Evolutionary conservation across 164 flowering plant genomes (phyloP).

Genomic region (Houttuynia cordata): DNA sequence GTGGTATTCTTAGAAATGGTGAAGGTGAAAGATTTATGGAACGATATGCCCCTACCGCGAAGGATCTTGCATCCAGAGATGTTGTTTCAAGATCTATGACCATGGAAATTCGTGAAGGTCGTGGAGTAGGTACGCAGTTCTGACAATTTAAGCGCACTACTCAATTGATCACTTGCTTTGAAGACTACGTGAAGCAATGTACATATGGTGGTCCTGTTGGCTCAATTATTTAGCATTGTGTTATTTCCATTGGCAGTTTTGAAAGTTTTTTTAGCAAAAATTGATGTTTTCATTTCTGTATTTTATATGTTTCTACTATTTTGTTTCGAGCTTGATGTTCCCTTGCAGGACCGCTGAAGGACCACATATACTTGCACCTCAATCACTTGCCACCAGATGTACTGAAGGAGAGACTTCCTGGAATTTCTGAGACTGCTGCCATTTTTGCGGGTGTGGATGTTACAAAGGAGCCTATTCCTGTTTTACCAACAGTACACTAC

Average conservation of each 20-base stretch:
- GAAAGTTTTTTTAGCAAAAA: neutral
- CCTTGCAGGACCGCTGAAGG: constrained; percentile 24
- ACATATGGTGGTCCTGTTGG: no score
- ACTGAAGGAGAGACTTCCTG: constrained; percentile 97
- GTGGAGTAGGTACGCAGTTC: constrained; percentile 83
- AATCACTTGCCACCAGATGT: constrained; percentile 99
- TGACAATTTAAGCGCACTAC: no score
- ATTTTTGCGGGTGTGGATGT: constrained; percentile 99
- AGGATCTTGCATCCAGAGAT: constrained; percentile 99
- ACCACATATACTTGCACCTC: constrained; percentile 79
- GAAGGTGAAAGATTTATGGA: constrained; percentile 99
- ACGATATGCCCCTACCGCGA: constrained; percentile 98
- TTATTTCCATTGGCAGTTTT: neutral
- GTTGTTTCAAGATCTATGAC: constrained; percentile 99
- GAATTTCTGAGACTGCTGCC: constrained; percentile 99
- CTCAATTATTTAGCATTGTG: no score
- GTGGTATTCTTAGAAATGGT: constrained; percentile 94
- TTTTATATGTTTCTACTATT: neutral
- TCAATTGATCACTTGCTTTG: no score
- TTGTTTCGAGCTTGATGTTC: constrained; percentile 6
- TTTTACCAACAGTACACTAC: constrained; percentile 93
- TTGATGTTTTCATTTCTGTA: neutral
- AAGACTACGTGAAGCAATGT: no score
- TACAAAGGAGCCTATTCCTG: constrained; percentile 98
- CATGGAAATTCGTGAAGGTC: constrained; percentile 97